Conservation (phyloP, 495 filamentous ascomycete species). For the Tuber umbilicatum region DNA sequence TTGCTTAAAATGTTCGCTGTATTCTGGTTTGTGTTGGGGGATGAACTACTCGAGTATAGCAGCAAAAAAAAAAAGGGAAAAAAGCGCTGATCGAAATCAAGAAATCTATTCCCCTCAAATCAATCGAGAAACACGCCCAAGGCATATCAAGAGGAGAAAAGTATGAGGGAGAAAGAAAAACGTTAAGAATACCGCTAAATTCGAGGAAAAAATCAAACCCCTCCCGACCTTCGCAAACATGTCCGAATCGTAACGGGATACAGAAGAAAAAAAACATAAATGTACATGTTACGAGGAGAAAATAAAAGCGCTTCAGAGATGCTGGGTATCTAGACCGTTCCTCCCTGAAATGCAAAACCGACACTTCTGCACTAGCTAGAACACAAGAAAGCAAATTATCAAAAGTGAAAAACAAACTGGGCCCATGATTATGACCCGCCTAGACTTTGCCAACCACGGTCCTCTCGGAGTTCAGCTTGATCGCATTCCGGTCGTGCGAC, state of each 20-base stretch:
- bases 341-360: conserved; percentile 4
- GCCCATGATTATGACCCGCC: not conserved
- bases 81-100: not conserved
- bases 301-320: conserved; percentile 20
- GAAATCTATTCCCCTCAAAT: conserved; percentile 3
- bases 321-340: conserved; percentile 17
- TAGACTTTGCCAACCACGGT: conserved; percentile 50
- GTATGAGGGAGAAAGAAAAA: not conserved
- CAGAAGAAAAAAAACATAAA: conserved; percentile 30
- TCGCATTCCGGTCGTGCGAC: conserved; percentile 81
- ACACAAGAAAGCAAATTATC: not conserved
- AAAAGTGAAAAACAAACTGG: not conserved
- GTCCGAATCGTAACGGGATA: conserved; percentile 16
- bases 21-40: not conserved
- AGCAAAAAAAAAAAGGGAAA: not conserved
- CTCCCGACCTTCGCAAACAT: conserved; percentile 7
- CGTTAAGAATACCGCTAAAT: conserved; percentile 37
- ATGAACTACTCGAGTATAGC: not conserved
- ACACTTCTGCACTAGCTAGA: not conserved
- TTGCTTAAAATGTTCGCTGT: not conserved
- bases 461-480: conserved; percentile 82
- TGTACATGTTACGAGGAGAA: conserved; percentile 24
- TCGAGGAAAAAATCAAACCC: conserved; percentile 28
- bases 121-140: not conserved
- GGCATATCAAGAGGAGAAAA: not conserved